Conservation (phyloP, 2,329 filamentous ascomycete species). For the Aspergillaceae sp. region DNA sequence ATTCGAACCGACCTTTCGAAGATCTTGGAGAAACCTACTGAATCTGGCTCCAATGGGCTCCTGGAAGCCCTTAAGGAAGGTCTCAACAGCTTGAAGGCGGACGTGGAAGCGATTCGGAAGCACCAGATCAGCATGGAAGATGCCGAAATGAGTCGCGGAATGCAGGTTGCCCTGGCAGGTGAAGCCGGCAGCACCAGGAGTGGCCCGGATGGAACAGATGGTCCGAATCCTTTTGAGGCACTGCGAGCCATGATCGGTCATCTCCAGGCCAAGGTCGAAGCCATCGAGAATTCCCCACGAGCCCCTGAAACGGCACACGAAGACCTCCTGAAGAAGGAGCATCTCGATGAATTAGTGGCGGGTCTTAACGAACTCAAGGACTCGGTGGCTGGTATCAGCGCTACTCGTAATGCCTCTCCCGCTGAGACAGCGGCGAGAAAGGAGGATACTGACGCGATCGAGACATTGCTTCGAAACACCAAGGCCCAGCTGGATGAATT, state of each 20-base stretch:
- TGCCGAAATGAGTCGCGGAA: slow-evolving; percentile 42
- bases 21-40: slow-evolving; percentile 67
- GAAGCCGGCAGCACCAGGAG: slow-evolving; percentile 39
- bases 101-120: slow-evolving; percentile 71
- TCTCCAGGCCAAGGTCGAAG: slow-evolving; percentile 74
- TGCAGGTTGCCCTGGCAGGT: slow-evolving; percentile 50
- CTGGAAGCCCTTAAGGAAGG: slow-evolving; percentile 80
- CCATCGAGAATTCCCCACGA: slow-evolving; percentile 50
- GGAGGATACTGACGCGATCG: slow-evolving; percentile 83
- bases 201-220: too few species aligned
- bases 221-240: slow-evolving; percentile 64
- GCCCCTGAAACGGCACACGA: slow-evolving; percentile 26
- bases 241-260: slow-evolving; percentile 77
- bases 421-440: slow-evolving; percentile 55
- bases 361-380: slow-evolving; percentile 48
- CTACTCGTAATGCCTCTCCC: slow-evolving; percentile 28
- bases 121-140: slow-evolving; percentile 42
- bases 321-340: slow-evolving; percentile 38
- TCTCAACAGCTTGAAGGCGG: slow-evolving; percentile 62
- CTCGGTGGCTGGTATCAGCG: slow-evolving; percentile 45
- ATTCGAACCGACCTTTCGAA: slow-evolving; percentile 67
- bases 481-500: slow-evolving; percentile 83
- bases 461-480: slow-evolving; percentile 80
- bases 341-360: slow-evolving; percentile 39
- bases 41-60: slow-evolving; percentile 82